phyloP scores from a whole-genome alignment of 805 yeast genomes.

The Kodamaea hsintzibuensis region DNA sequence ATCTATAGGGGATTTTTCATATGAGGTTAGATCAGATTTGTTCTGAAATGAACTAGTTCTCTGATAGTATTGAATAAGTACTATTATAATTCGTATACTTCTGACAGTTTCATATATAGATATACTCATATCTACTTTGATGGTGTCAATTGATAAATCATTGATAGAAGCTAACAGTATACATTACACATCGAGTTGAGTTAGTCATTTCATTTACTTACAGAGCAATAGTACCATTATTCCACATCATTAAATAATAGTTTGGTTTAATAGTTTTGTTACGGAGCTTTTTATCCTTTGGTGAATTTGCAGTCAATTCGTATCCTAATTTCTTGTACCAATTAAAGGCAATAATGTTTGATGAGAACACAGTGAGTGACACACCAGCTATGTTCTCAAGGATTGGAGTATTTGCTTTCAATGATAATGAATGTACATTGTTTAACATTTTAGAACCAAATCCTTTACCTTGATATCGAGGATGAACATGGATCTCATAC shows the following conservation, averaged over 20 bases:
- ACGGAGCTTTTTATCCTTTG: slow-evolving; percentile 42
- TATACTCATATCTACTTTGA: too few species aligned
- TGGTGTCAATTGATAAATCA: too few species aligned
- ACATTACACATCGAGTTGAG: too few species aligned
- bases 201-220: not conserved
- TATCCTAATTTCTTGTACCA: slow-evolving; percentile 50
- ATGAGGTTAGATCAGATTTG: too few species aligned
- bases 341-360: slow-evolving; percentile 39
- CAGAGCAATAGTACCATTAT: not conserved
- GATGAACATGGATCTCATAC: slow-evolving; percentile 55
- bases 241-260: slow-evolving; percentile 33
- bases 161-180: too few species aligned
- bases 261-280: slow-evolving; percentile 41
- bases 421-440: slow-evolving; percentile 34
- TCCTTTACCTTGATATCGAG: slow-evolving; percentile 30
- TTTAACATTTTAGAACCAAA: slow-evolving; percentile 44
- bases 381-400: slow-evolving; percentile 25
- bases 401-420: not conserved
- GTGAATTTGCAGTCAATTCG: slow-evolving; percentile 40
- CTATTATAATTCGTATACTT: too few species aligned
- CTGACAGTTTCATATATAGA: too few species aligned
- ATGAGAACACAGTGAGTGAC: slow-evolving; percentile 52
- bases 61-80: too few species aligned
- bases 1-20: too few species aligned
- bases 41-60: too few species aligned